These are phyloP conservation scores for Neurospora sp. DNA, from an alignment of 495 filamentous ascomycete genomes.

Conservation along the genomic window DNA sequence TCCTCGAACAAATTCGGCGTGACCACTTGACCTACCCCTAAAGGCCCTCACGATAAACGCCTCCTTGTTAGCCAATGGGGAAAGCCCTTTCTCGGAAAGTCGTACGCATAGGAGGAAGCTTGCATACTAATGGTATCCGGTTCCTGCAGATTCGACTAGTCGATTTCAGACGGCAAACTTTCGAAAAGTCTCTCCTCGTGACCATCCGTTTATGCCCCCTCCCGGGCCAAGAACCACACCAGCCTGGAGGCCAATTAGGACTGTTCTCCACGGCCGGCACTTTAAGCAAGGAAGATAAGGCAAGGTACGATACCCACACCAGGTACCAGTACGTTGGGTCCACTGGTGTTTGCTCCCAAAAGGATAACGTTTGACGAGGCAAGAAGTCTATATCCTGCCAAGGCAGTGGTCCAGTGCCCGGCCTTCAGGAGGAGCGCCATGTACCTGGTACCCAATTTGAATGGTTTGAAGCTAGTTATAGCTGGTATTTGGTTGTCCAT, in stretches of 20 bases:
- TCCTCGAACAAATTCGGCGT: not conserved
- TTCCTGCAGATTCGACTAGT: not conserved
- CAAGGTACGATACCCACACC: not conserved
- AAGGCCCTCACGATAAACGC: not conserved
- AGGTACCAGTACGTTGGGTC: not conserved
- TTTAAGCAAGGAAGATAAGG: not conserved
- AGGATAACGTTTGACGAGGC: not conserved
- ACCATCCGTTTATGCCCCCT: not conserved
- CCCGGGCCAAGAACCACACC: not conserved
- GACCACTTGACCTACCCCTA: not conserved
- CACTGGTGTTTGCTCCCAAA: not conserved
- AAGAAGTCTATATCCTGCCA: not conserved
- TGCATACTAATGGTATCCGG: not conserved
- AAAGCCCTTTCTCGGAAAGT: too few species aligned
- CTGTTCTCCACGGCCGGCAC: not conserved
- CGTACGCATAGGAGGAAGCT: not conserved
- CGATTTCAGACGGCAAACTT: not conserved
- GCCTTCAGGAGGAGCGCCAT: not conserved
- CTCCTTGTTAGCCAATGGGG: not conserved
- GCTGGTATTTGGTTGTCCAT: not conserved
- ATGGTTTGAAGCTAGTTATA: not conserved
- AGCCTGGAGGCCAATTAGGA: not conserved
- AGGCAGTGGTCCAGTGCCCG: not conserved
- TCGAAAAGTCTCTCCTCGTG: not conserved
- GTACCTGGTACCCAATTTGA: not conserved